A percentile compares a stretch with the other conserved stretches of the same genome.
Evolutionary conservation across 1,139 yeast species (phyloP).

Genomic region (Saccharomycopsis crataegensis): DNA sequence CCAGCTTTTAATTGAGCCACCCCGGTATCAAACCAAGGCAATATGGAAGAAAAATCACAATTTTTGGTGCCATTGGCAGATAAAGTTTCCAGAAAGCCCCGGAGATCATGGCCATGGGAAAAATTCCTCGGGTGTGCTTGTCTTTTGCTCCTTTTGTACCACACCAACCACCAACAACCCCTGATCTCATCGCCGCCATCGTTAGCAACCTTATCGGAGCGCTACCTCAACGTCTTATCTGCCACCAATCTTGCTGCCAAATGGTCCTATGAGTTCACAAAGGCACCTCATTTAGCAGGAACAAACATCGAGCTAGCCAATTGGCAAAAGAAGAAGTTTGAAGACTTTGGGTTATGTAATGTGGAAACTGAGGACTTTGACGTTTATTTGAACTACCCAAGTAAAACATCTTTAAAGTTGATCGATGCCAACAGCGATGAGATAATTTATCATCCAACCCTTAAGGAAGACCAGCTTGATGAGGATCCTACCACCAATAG

Average conservation of each 20-base stretch:
- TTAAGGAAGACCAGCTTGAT: constrained; percentile 61
- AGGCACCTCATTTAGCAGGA: constrained; percentile 67
- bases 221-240: constrained; percentile 34
- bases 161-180: too few relatives aligned
- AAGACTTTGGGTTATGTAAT: constrained; percentile 50
- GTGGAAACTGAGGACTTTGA: constrained; percentile 47
- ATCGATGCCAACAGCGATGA: constrained; percentile 23
- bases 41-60: too few relatives aligned
- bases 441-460: constrained; percentile 50
- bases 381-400: constrained; percentile 55
- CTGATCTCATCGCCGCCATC: too few relatives aligned
- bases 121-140: too few relatives aligned
- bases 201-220: too few relatives aligned
- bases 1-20: too few relatives aligned
- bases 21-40: too few relatives aligned
- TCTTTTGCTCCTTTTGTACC: too few relatives aligned
- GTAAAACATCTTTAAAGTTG: constrained; percentile 31
- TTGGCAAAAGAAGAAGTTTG: constrained; percentile 56
- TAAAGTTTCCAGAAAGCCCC: too few relatives aligned
- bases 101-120: too few relatives aligned
- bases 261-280: constrained; percentile 49
- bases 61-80: too few relatives aligned
- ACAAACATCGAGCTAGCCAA: constrained; percentile 53
- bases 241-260: constrained; percentile 40
- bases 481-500: constrained; percentile 65